Base-by-base conservation (phyloP, 768 basidiomycete genomes). In the Pleurotus sapidus region DNA sequence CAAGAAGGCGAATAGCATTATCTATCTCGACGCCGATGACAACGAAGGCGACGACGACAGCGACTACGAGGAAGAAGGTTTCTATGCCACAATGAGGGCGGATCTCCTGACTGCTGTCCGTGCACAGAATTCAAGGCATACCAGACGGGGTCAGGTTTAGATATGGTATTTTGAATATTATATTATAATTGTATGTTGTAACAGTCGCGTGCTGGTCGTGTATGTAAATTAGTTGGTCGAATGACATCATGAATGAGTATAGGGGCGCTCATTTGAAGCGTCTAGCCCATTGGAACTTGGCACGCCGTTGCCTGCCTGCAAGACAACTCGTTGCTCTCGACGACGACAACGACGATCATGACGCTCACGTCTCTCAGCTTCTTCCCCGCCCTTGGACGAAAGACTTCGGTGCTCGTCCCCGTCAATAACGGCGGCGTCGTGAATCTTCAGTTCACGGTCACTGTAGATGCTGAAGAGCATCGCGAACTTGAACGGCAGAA, bases 361-460 rank as follows among this genome's bases (percentile, higher is more conserved):
- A 9, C 20, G 17, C 27, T 6, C 63, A 78, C 77, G 77, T 48
- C 60, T 42, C 70, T 79, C 47, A 57, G 48, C 4, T 80, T 81
- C 64, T 67, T 58, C 47, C 79, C 78, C 39, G 63, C 74, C 12
- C 65, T 81, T 20, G 72, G 68, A 24, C 67, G 74, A 43, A 67
- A 65, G 5, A 57, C 73, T 34, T 63, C 59, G 38, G 58, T 75
- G 39, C 50, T 63, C 15, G 60, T 68, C 3, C 63, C 70, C 8
- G 46, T 59, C 12, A 43, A 63, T 12, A 59, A 60, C 23, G 57
- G 64, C 34, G 66, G 63, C 51, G 56, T 63, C 25, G 57, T 65
- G 11, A 56, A 64, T 30, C 56, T 78, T 15, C 71, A 67, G 46
- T 79, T 81, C 57, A 69, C 68, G 12, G 79, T 77, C 5, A 61